These are phyloP conservation scores for Vinca minor DNA, from an alignment of 257 asterid species.

Conservation along the genomic window DNA sequence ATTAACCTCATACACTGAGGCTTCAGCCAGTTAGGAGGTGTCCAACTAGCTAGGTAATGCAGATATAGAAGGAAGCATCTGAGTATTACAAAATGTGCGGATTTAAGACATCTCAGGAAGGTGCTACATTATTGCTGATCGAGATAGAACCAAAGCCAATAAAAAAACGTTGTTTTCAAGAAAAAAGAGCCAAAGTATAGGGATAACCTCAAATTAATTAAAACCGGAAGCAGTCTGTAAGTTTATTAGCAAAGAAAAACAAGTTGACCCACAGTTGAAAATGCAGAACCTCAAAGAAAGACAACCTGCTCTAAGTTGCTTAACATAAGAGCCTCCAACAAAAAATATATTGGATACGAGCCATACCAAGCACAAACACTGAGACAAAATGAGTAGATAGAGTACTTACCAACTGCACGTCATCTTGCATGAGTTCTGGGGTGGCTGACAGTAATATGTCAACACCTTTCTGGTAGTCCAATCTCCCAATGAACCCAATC, in stretches of 20 bases:
- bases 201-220: not conserved
- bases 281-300: not conserved
- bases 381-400: not conserved
- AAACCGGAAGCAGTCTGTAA: not conserved
- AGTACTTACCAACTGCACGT: constrained; percentile 68
- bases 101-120: not conserved
- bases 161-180: not conserved
- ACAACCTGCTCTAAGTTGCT: not conserved
- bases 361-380: not conserved
- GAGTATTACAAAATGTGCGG: not conserved
- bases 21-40: not conserved
- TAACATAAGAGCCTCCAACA: not conserved
- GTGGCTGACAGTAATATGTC: constrained; percentile 76
- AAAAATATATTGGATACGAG: not conserved
- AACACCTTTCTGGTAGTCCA: constrained; percentile 93
- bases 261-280: not conserved
- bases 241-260: not conserved
- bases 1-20: not conserved
- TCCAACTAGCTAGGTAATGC: not conserved
- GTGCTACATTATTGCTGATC: not conserved
- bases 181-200: not conserved
- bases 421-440: constrained; percentile 86
- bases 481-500: constrained; percentile 96
- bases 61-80: not conserved
- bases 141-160: not conserved